Conservation (phyloP, 2,329 filamentous ascomycete genomes). For the Zopfia rhizophila region DNA sequence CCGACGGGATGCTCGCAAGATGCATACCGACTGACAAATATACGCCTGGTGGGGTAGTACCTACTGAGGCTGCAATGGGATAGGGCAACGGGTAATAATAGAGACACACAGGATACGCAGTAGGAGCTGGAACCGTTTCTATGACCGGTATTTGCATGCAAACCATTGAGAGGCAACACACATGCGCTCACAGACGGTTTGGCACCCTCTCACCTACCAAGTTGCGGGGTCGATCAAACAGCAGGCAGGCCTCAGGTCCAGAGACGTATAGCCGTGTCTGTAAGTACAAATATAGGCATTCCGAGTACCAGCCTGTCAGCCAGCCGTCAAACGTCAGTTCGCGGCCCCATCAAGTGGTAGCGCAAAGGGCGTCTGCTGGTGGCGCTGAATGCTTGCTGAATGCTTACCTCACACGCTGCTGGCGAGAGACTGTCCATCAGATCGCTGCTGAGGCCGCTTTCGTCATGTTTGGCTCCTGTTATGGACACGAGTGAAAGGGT, state of each 20-base stretch:
- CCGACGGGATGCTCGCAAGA: conserved; percentile 13
- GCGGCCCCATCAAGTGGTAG: background rate
- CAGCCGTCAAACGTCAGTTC: conserved; percentile 13
- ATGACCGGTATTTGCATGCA: conserved; percentile 20
- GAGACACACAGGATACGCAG: conserved; percentile 9
- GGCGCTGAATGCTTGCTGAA: background rate
- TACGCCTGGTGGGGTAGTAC: conserved; percentile 12
- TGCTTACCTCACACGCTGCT: conserved; percentile 5
- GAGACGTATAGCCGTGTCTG: no score
- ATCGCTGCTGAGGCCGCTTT: background rate
- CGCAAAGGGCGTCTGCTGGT: conserved; percentile 16
- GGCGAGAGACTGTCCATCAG: conserved; percentile 2
- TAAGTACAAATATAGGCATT: background rate
- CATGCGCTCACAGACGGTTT: conserved; percentile 15
- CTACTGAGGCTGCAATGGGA: conserved; percentile 25
- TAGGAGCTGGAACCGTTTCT: conserved; percentile 18
- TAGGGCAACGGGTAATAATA: conserved; percentile 20
- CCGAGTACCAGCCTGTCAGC: background rate
- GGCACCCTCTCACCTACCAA: conserved; percentile 4
- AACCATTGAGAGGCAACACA: conserved; percentile 22
- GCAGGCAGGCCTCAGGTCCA: conserved; percentile 11
- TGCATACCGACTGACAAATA: conserved; percentile 37
- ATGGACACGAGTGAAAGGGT: background rate
- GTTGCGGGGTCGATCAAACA: conserved; percentile 25
- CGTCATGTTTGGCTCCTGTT: conserved; percentile 4